phyloP scores from a whole-genome alignment of 345 rosid genomes.

The Gossypium australe region DNA sequence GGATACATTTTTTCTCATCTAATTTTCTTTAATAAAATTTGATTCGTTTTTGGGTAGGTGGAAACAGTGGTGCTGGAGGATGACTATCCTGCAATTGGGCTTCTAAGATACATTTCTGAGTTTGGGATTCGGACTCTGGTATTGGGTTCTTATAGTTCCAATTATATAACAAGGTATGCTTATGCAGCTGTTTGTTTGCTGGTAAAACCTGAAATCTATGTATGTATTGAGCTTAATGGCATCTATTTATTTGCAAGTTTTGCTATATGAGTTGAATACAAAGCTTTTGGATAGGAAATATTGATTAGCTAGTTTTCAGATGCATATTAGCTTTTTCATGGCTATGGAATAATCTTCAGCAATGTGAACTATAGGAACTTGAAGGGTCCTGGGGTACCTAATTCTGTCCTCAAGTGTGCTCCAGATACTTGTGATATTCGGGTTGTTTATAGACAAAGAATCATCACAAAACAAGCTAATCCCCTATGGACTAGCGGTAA shows the following conservation, averaged over 20 bases:
- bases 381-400: slow-evolving; percentile 51
- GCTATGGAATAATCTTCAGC: slow-evolving; percentile 5
- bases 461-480: slow-evolving; percentile 43
- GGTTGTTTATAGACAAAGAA: slow-evolving; percentile 42
- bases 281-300: neutral
- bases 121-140: slow-evolving; percentile 51
- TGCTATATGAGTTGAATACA: neutral
- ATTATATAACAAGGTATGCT: slow-evolving; percentile 48
- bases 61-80: slow-evolving; percentile 68
- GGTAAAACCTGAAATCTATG: neutral
- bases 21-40: neutral
- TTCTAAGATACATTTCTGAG: slow-evolving; percentile 42
- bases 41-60: slow-evolving; percentile 37
- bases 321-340: slow-evolving; percentile 1
- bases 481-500: slow-evolving; percentile 29
- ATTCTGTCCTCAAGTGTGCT: slow-evolving; percentile 41
- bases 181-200: neutral
- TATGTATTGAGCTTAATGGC: neutral
- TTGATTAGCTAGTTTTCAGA: neutral
- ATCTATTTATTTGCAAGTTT: neutral
- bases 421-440: slow-evolving; percentile 45
- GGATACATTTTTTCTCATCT: neutral
- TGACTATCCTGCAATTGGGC: slow-evolving; percentile 60
- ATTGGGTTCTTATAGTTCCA: slow-evolving; percentile 60
- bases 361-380: slow-evolving; percentile 34